Base-by-base conservation (phyloP, 148 eudicot species). In the Cornus kousa region DNA sequence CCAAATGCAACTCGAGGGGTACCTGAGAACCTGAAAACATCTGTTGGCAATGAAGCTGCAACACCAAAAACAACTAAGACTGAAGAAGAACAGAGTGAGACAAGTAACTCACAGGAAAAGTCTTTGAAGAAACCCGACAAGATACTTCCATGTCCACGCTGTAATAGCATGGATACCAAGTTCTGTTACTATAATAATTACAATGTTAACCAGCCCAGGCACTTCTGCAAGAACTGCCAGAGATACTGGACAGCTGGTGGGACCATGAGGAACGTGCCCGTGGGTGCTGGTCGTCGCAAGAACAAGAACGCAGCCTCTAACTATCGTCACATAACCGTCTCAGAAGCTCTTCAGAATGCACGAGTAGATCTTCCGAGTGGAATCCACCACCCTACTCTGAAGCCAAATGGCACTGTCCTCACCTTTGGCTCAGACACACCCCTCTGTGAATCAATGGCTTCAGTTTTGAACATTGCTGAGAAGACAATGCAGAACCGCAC, bases 211-310 rank as follows among this genome's bases (percentile, higher is more conserved):
- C 89, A 88, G 70, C 91, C 91, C 0, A 84, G 91, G 3, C 86
- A 88, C 69, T 86, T 88, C 39, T 88, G 91, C 82, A 88, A 82
- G 65, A 86, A 80, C 20, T 88, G 91, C 74, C 91, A 88, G 80
- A 80, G 91, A 40, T 86, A 86, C 73, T 88, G 91, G 91, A 88
- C 91, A 23, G 85, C 88, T 69, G 91, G 91, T 16, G 91, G 91
- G n/a, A 86, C 86, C 43, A 88, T 85, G 91, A 84, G 91, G 81
- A 88, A 88, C 35, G 87, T 87, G 32, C 87, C 89, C 3, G 89
- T 88, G 5, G 91, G 89, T 5, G 83, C 91, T 13, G 91, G 89
- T 57, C 86, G 91, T 11, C 77, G 91, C 60, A 88, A 88, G 79
- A 88, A 84, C 79, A 88, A 88, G 74, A 79, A 57, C 68, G 37